Conservation (phyloP, 805 yeast species). For the Barnettozyma sp. region DNA sequence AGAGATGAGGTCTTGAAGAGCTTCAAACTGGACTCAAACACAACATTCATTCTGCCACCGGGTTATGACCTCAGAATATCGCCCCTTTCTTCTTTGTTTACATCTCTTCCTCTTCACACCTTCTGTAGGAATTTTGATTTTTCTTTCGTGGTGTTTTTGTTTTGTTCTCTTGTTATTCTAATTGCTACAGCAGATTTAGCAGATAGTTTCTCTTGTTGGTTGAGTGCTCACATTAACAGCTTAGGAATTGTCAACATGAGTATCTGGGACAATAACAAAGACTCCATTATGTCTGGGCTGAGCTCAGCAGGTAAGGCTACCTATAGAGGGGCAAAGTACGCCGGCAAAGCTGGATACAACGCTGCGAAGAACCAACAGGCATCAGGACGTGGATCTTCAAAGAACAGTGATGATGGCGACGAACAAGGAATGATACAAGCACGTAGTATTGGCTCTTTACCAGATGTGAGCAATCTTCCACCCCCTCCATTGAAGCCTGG, state of each 20-base stretch:
- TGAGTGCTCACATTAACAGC: too few species aligned
- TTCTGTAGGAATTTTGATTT: background rate
- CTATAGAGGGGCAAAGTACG: constrained; percentile 33
- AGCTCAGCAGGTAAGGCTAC: constrained; percentile 31
- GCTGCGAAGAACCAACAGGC: constrained; percentile 31
- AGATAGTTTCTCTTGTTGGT: too few species aligned
- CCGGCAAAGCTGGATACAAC: constrained; percentile 34
- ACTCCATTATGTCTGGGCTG: constrained; percentile 30
- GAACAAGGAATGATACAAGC: too few species aligned
- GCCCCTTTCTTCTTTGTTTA: constrained; percentile 3
- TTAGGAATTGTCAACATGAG: too few species aligned
- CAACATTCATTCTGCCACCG: constrained; percentile 8
- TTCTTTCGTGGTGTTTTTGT: too few species aligned
- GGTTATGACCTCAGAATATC: too few species aligned
- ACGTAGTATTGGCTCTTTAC: constrained; percentile 8
- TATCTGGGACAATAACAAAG: constrained; percentile 39
- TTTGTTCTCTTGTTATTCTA: too few species aligned
- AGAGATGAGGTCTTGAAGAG: constrained; percentile 14
- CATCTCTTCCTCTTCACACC: background rate
- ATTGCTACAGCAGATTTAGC: too few species aligned
- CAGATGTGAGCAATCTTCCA: constrained; percentile 25
- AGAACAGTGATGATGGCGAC: too few species aligned
- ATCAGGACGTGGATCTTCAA: too few species aligned
- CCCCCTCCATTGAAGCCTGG: constrained; percentile 36
- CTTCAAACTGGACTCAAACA: constrained; percentile 16